A percentile compares a stretch with the other conserved stretches of the same genome.
These are phyloP conservation scores for Saturnispora zaruensis DNA, from an alignment of 805 yeast genomes.

Conservation along the genomic window DNA sequence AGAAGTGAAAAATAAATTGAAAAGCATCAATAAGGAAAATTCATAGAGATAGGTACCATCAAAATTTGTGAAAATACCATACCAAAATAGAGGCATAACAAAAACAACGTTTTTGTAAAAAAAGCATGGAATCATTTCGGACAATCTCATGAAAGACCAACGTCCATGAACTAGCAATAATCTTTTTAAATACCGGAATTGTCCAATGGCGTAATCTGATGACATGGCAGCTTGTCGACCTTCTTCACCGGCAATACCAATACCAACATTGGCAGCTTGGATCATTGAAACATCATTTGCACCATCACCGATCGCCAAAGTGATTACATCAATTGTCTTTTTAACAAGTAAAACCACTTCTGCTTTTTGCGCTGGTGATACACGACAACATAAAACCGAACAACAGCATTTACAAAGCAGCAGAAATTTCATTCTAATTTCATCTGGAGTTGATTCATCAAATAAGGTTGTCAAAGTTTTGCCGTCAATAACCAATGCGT, in stretches of 20 bases:
- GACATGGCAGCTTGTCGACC: conserved; percentile 86
- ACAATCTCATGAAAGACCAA: conserved; percentile 68
- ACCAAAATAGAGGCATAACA: conserved; percentile 72
- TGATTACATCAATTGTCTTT: conserved; percentile 57
- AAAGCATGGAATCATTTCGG: conserved; percentile 73
- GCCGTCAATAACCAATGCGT: conserved; percentile 66
- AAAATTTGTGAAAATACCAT: conserved; percentile 55
- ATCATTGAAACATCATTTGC: conserved; percentile 87
- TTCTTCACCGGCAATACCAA: conserved; percentile 83
- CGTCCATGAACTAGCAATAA: conserved; percentile 73
- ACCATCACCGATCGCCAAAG: conserved; percentile 79
- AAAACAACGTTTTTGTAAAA: conserved; percentile 71
- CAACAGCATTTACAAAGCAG: conserved; percentile 67
- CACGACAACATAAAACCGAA: conserved; percentile 77
- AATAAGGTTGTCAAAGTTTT: conserved; percentile 38
- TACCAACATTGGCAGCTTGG: conserved; percentile 77
- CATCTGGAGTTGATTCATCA: conserved; percentile 6
- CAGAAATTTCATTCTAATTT: conserved; percentile 47
- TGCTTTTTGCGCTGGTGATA: conserved; percentile 79
- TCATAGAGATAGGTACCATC: conserved; percentile 75
- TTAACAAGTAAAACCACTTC: conserved; percentile 62
- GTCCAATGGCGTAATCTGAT: conserved; percentile 76
- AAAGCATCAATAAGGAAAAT: conserved; percentile 69
- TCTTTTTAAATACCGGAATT: conserved; percentile 59
- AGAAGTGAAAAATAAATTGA: conserved; percentile 74